Evolutionary conservation across 1,139 yeast species (phyloP).

Genomic region (Debaryomycetaceae sp.): DNA sequence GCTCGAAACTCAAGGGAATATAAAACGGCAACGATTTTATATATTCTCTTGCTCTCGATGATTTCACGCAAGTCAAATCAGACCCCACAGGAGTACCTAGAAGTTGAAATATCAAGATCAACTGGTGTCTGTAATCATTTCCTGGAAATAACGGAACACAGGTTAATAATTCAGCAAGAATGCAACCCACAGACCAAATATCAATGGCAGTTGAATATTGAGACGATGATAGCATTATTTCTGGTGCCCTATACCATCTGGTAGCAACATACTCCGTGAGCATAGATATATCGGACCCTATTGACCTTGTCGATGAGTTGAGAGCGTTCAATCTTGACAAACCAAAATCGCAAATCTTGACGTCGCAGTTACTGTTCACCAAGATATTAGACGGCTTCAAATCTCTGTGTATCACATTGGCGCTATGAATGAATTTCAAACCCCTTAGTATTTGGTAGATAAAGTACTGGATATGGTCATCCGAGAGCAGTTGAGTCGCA

Average conservation of each 20-base stretch:
- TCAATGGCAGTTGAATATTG: conserved; percentile 72
- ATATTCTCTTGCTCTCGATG: conserved; percentile 60
- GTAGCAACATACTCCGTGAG: conserved; percentile 79
- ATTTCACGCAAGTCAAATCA: conserved; percentile 54
- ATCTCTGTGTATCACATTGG: conserved; percentile 42
- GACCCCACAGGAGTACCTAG: conserved; percentile 63
- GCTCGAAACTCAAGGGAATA: conserved; percentile 7
- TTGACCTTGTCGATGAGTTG: background rate
- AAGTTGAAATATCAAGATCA: conserved; percentile 56
- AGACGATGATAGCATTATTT: conserved; percentile 67
- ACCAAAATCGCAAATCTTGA: conserved; percentile 57
- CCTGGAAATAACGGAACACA: conserved; percentile 79
- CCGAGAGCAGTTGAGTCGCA: conserved; percentile 48
- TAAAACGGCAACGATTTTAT: conserved; percentile 49
- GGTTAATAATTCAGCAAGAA: conserved; percentile 61
- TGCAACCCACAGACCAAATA: conserved; percentile 79
- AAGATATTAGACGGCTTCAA: conserved; percentile 38
- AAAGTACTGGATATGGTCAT: conserved; percentile 68
- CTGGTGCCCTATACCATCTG: conserved; percentile 80
- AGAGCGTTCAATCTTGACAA: conserved; percentile 40
- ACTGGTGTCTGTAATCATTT: conserved; percentile 64
- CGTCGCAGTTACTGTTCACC: conserved; percentile 32
- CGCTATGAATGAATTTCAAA: conserved; percentile 60
- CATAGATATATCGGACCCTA: conserved; percentile 26
- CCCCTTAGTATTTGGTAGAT: conserved; percentile 64